Evolutionary conservation across 2,329 filamentous ascomycete species (phyloP), one percentile per base, ranked within the genome.

Genomic region (Calycina marina): DNA sequence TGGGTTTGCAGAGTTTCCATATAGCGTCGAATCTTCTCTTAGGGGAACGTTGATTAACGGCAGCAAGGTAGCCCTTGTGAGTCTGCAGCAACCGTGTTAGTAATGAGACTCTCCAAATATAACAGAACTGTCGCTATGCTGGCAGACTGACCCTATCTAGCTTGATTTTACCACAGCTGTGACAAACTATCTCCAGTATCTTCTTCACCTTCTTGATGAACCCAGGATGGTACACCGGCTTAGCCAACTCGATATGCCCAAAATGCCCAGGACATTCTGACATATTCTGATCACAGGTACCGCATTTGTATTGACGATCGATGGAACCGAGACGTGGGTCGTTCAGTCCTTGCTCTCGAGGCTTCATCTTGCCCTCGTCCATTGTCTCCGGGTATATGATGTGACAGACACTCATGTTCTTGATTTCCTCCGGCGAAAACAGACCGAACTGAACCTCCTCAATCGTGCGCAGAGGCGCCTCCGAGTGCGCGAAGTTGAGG

Each of bases 141-240:
- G 66, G 64, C 65, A 67, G 65, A 92, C 88, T 84, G 77, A 96
- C 88, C 77, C 84, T 82, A 72, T 96, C 86, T 62, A 85, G 79
- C 67, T 93, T 73, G 55, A 96, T 83, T 67, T 90, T 93, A 62
- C 86, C 88, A 69, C 92, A 98, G 60, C 92, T 94, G 64, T 93
- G 86, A 70, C 92, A 98, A 58, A 98, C 86, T 48, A 86, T 90
- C 69, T 98, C 92, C 58, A 98, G 67, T 50, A 99, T 74, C 68
- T 96, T 98, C 69, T 99, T 98, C 61, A 93, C 86, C 66, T 96
- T 96, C 58, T 83, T 92, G 63, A 99, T 80, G 61, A 94, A 99
- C 51, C 90, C 90, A 65, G 67, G 62, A 49, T 99, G 90, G 58
- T 81, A 99, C 48, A 98, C 90, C 35, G 92, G 90, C 54, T 84